Conservation (phyloP, 805 yeast genomes). For the Nakazawaea ernobii region DNA sequence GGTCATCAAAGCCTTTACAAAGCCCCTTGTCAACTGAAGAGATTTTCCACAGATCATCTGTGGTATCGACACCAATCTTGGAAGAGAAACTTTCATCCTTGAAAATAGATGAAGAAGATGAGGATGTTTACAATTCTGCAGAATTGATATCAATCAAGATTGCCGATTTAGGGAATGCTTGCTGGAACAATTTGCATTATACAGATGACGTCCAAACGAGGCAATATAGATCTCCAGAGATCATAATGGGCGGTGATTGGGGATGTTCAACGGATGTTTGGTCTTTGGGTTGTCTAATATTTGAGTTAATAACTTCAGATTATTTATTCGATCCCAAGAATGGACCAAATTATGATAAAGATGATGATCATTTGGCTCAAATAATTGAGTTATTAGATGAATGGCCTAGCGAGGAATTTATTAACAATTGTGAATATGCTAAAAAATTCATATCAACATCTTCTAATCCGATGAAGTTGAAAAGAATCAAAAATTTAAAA, state of each 20-base stretch:
- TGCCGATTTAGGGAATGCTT: constrained; percentile 92
- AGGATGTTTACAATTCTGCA: neutral
- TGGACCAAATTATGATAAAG: constrained; percentile 73
- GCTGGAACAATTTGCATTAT: constrained; percentile 75
- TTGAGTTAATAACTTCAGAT: constrained; percentile 92
- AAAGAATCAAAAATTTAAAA: constrained; percentile 40
- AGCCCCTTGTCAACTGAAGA: constrained; percentile 32
- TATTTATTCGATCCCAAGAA: constrained; percentile 87
- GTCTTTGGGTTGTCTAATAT: constrained; percentile 90
- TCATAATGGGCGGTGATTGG: constrained; percentile 76
- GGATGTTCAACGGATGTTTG: constrained; percentile 94
- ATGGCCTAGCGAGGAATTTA: constrained; percentile 44
- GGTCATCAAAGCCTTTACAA: constrained; percentile 43
- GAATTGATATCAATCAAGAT: constrained; percentile 71
- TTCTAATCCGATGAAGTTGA: constrained; percentile 24
- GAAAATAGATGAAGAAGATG: constrained; percentile 25
- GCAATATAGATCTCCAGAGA: constrained; percentile 91
- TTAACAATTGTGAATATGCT: constrained; percentile 32
- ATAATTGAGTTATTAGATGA: constrained; percentile 78
- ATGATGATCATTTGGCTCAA: constrained; percentile 96
- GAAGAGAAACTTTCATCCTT: constrained; percentile 1
- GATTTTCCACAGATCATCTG: constrained; percentile 11
- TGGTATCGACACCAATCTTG: constrained; percentile 7
- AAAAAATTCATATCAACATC: constrained; percentile 34
- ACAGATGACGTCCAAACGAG: constrained; percentile 89